Evolutionary conservation across 768 basidiomycete genomes (phyloP).

Genomic region (Postia placenta): DNA sequence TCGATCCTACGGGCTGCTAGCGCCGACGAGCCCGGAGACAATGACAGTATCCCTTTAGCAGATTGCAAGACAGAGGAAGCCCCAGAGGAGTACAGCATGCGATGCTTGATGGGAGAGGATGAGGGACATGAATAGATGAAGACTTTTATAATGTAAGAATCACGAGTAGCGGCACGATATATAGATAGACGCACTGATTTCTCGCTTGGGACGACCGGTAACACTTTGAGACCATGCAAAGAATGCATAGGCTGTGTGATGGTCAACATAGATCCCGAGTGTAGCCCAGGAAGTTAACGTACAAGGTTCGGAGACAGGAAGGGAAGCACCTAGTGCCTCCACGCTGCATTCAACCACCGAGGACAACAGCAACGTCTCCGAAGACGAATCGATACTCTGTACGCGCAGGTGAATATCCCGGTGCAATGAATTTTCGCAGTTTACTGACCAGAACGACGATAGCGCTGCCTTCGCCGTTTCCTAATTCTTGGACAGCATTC

Average conservation of each 20-base stretch:
- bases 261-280: neutral
- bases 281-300: constrained; percentile 1
- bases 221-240: constrained; percentile 55
- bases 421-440: too few species aligned
- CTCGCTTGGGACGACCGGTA: constrained; percentile 36
- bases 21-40: constrained; percentile 28
- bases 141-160: constrained; percentile 34
- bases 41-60: constrained; percentile 46
- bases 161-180: constrained; percentile 1
- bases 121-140: constrained; percentile 93
- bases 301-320: constrained; percentile 60
- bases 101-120: constrained; percentile 69
- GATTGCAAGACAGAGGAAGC: constrained; percentile 49
- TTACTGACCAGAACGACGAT: constrained; percentile 61
- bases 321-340: constrained; percentile 36
- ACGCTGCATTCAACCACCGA: constrained; percentile 34
- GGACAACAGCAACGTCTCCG: constrained; percentile 51
- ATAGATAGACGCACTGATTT: constrained; percentile 45
- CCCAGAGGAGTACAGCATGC: constrained; percentile 87
- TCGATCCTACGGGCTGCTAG: constrained; percentile 65
- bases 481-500: constrained; percentile 57
- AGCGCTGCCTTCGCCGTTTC: constrained; percentile 37
- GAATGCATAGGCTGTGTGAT: constrained; percentile 46
- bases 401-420: too few species aligned
- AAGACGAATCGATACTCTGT: constrained; percentile 61